Base-by-base conservation (phyloP, 345 rosid species). In the Populus nigra region DNA sequence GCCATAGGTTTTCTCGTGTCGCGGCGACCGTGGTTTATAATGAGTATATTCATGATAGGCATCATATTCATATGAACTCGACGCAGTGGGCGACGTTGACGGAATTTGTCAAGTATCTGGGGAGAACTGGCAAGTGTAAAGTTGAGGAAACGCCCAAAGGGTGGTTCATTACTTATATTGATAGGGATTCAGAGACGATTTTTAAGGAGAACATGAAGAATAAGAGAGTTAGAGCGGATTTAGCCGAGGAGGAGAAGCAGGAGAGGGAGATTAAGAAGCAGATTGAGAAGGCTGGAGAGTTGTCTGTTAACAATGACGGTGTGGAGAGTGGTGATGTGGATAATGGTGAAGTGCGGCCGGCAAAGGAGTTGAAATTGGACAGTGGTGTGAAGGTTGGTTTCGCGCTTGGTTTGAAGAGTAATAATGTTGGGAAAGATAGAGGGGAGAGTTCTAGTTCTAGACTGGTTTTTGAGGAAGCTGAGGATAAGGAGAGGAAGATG, bases 11-110 rank as follows among this genome's bases (percentile, higher is more conserved):
- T 85, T 90, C 96, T 66, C 96, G 97, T 7, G 79, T 96, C 11
- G 98, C 98, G 10, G 97, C 99, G 69, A 96, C 99, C 15, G 99
- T 96, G 10, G 96, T 96, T 3, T 96, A 96, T 84, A 92, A 96
- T 71, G 99, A 93, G 87, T 93, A 90, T 73, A 91, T 96, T 45
- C 83, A 96, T 72, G 97, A 96, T 73, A 89, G 98, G 5, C 92
- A 92, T 43, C 99, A 96, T 4, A 87, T 96, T 36, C 98, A 96
- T 73, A 96, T 96, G 99, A 96, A 96, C 63, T 88, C 98, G 13
- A 93, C 98, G 2, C 43, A 88, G 76, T 96, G 99, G 99, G 93
- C 97, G 10, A 91, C 99, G 0, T 78, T 96, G 79, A 96, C 98
- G 2, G 98, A 96, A 86, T 96, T 96, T 27, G 78, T 93, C 57